Evolutionary conservation across 2,329 filamentous ascomycete genomes (phyloP), one percentile per base, ranked within the genome.

Genomic region (Calonectria leucothoes): DNA sequence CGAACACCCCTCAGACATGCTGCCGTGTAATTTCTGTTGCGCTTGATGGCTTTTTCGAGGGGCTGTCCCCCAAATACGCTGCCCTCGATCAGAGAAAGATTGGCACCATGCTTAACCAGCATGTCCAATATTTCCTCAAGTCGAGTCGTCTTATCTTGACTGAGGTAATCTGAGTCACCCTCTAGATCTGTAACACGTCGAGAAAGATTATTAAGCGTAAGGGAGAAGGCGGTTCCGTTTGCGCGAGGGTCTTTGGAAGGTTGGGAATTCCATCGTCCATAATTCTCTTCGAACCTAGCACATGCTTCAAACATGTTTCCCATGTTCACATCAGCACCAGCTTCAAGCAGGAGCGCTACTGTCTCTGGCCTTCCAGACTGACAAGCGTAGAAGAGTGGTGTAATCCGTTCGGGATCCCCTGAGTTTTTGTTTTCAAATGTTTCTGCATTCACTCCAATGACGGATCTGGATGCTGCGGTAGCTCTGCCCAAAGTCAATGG

Each of bases 371-470:
- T 59, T 6, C 79, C 82, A 0, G 80, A 79, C 10, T 61, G 69
- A 35, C 75, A 80, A 29, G 82, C 82, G 20, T 80, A 79, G 31
- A 78, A 79, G 0, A 84, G 70, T 0, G 82, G 78, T 0, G 78
- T 73, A 1, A 64, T 35, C 0, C 31, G 25, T 23, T 23, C 42
- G 6, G 7, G 6, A 23, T 12, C 1, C 20, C n/a, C n/a, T n/a
- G n/a, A n/a, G 2, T 23, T 29, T 29, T 27, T 42, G 4, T 20
- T 4, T 7, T 12, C 15, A n/a, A 33, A 57, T 27, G 65, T 64
- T 39, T 12, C 25, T 4, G 73, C 69, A 8, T 74, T 68, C 1
- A 72, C 61, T 1, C 29, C 73, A 1, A n/a, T 33, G 3, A 69
- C 61, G 3, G 72, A 52, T 0, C 70, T 35, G 3, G 37, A 12